Evolutionary conservation across 495 filamentous ascomycete genomes (phyloP).

Genomic region (Penicillium chermesinum): DNA sequence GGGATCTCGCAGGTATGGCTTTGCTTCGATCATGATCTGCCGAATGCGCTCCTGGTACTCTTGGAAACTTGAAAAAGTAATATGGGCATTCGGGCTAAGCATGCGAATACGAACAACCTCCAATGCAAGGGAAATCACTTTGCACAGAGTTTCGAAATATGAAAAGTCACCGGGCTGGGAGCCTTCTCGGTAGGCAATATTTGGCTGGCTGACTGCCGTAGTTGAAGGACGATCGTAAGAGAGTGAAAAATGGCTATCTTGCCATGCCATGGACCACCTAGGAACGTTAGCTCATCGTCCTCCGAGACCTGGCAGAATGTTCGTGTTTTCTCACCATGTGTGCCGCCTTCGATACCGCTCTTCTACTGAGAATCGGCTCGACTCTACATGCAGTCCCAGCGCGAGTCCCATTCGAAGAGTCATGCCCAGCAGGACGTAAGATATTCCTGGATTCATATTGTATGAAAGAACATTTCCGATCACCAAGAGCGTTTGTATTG

Average conservation of each 20-base stretch:
- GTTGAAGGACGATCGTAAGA: slow-evolving; percentile 55
- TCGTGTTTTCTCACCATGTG: slow-evolving; percentile 31
- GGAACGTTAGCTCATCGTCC: slow-evolving; percentile 4
- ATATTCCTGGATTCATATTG: slow-evolving; percentile 61
- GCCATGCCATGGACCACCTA: slow-evolving; percentile 59
- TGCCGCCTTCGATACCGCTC: slow-evolving; percentile 39
- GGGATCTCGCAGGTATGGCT: slow-evolving; percentile 47
- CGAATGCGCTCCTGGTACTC: slow-evolving; percentile 47
- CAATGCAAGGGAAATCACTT: slow-evolving; percentile 46
- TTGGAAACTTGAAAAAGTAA: slow-evolving; percentile 42
- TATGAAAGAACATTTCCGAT: slow-evolving; percentile 59
- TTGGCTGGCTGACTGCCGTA: slow-evolving; percentile 44
- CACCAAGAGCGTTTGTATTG: slow-evolving; percentile 53
- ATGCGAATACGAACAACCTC: slow-evolving; percentile 55
- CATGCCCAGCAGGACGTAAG: slow-evolving; percentile 53
- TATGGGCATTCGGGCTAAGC: slow-evolving; percentile 38
- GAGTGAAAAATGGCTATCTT: slow-evolving; percentile 56
- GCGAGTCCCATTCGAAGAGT: slow-evolving; percentile 55
- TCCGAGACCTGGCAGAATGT: not conserved
- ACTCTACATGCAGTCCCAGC: slow-evolving; percentile 51
- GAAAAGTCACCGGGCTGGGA: slow-evolving; percentile 36
- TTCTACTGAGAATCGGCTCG: slow-evolving; percentile 40
- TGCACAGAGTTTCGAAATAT: slow-evolving; percentile 53
- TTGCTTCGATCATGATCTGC: slow-evolving; percentile 48
- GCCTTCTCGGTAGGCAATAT: slow-evolving; percentile 41